Conservation (phyloP, 768 basidiomycete species). For the Suillus cothurnatus region DNA sequence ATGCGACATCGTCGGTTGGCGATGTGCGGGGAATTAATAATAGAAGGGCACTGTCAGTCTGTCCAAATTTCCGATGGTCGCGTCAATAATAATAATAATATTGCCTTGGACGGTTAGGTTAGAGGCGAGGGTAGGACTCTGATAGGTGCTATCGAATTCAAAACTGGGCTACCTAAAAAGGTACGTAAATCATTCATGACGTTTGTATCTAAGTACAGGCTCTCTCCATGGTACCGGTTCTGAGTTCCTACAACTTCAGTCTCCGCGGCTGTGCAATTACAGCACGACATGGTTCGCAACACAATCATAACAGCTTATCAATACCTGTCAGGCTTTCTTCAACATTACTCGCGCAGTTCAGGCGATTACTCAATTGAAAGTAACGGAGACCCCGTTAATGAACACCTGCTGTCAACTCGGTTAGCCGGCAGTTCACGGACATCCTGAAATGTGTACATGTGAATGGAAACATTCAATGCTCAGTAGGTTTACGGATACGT, state of each 20-base stretch:
- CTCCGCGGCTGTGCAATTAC: constrained; percentile 23
- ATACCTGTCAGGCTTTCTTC: too few relatives aligned
- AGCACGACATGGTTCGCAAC: neutral
- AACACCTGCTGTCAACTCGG: constrained; percentile 8
- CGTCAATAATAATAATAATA: neutral
- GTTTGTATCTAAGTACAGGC: constrained; percentile 11
- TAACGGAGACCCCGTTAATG: neutral
- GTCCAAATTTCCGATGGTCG: neutral
- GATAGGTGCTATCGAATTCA: neutral
- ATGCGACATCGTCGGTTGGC: neutral
- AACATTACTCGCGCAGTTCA: neutral
- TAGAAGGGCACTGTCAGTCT: neutral
- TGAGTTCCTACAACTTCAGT: constrained; percentile 1
- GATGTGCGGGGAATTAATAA: neutral
- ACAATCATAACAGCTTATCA: neutral
- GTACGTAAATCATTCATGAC: constrained; percentile 20
- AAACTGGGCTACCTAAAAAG: constrained; percentile 18
- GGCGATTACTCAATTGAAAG: neutral
- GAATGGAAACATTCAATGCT: neutral
- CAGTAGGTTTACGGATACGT: neutral
- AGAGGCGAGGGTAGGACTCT: neutral
- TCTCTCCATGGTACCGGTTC: constrained; percentile 31
- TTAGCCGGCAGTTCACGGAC: constrained; percentile 11
- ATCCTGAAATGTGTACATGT: neutral
- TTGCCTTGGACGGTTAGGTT: neutral